These are phyloP conservation scores for Brasenia schreberi DNA, from an alignment of 164 flowering plant species.

Conservation along the genomic window DNA sequence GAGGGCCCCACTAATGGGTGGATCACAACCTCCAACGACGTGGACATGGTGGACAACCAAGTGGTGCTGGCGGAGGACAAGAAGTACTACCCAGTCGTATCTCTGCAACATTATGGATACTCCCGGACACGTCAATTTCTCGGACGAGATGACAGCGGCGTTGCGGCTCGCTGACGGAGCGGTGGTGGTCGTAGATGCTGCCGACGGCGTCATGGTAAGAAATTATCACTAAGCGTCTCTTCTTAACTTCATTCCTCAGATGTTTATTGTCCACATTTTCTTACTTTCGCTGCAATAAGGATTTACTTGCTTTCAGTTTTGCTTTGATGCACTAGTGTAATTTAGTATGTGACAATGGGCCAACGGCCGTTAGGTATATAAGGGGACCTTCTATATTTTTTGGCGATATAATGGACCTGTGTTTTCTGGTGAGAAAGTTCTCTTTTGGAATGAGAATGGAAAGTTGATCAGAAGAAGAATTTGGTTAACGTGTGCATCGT, in stretches of 20 bases:
- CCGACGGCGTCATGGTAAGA: slow-evolving; percentile 25
- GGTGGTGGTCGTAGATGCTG: slow-evolving; percentile 37
- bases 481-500: no score
- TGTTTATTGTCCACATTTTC: not conserved
- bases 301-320: no score
- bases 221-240: not conserved
- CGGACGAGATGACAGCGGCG: slow-evolving; percentile 99
- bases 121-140: slow-evolving; percentile 96
- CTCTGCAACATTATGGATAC: slow-evolving; percentile 93
- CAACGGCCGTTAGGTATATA: no score
- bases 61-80: not conserved
- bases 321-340: no score
- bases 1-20: slow-evolving; percentile 48
- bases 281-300: no score
- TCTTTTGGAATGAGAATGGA: no score
- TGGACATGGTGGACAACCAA: slow-evolving; percentile 58
- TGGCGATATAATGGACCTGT: no score
- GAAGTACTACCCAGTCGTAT: slow-evolving; percentile 55
- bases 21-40: slow-evolving; percentile 61
- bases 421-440: no score
- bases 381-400: no score
- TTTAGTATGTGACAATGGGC: no score
- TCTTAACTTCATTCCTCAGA: not conserved
- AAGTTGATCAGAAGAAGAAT: no score
- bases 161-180: slow-evolving; percentile 98